A percentile compares a stretch with the other conserved stretches of the same genome.
phyloP scores from a whole-genome alignment of 371 early-diverging fungal species.

The Mortierella sp. region DNA sequence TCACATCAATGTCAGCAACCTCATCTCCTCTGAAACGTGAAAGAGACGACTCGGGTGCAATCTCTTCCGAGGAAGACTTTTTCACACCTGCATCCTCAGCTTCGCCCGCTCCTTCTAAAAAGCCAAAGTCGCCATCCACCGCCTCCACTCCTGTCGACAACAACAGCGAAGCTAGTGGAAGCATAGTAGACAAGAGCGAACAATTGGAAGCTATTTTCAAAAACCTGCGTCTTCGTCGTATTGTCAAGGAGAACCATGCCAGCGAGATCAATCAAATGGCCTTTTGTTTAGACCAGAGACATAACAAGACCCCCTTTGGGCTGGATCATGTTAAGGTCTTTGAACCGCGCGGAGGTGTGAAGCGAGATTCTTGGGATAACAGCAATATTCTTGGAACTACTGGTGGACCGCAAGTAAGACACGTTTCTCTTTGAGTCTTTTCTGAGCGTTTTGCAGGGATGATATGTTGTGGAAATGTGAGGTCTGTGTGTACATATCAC shows the following conservation, averaged over 20 bases:
- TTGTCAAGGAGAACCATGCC: slow-evolving; percentile 91
- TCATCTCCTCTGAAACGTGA: slow-evolving; percentile 46
- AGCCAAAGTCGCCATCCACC: slow-evolving; percentile 42
- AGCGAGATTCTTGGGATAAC: slow-evolving; percentile 75
- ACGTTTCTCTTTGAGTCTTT: not conserved
- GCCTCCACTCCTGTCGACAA: not conserved
- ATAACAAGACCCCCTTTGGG: slow-evolving; percentile 67
- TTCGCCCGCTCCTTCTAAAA: slow-evolving; percentile 49
- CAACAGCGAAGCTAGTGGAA: not conserved
- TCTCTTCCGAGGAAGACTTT: slow-evolving; percentile 46
- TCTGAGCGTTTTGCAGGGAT: not conserved
- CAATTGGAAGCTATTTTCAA: slow-evolving; percentile 66
- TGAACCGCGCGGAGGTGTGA: slow-evolving; percentile 78
- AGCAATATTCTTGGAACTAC: slow-evolving; percentile 84
- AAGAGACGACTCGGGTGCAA: slow-evolving; percentile 34
- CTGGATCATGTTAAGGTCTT: slow-evolving; percentile 70
- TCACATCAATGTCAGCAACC: slow-evolving; percentile 36
- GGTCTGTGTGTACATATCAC: not conserved
- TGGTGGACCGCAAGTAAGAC: slow-evolving; percentile 74
- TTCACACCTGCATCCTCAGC: slow-evolving; percentile 49
- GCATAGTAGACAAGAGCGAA: slow-evolving; percentile 9
- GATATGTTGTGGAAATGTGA: not conserved
- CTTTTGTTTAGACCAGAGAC: slow-evolving; percentile 77
- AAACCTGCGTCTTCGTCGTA: slow-evolving; percentile 84
- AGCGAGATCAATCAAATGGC: slow-evolving; percentile 78